Conservation (phyloP, 139 green algal genomes). For the Diplosphaera chodatii region DNA sequence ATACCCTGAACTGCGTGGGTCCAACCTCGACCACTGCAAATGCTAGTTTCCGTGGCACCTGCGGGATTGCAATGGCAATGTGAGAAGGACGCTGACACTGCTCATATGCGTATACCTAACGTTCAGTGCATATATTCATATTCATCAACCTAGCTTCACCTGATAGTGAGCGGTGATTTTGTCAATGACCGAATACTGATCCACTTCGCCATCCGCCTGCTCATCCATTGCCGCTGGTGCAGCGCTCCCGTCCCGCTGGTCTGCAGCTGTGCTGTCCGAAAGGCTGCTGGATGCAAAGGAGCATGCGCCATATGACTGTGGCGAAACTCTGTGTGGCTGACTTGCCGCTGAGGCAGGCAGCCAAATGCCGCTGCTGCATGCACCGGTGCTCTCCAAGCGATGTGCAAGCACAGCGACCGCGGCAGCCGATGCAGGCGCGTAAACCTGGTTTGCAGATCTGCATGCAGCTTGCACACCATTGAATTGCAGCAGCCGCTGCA, state of each 20-base stretch:
- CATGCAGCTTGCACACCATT: background rate
- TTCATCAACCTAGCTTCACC: background rate
- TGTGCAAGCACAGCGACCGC: background rate
- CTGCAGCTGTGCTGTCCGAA: too few species aligned
- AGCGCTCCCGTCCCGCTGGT: too few species aligned
- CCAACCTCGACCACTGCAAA: conserved; percentile 67
- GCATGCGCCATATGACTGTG: too few species aligned
- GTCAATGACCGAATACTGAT: background rate
- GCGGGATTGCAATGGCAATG: too few species aligned
- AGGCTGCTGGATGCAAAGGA: background rate
- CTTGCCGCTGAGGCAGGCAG: background rate
- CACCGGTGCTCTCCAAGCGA: background rate
- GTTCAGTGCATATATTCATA: too few species aligned
- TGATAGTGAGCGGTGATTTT: background rate
- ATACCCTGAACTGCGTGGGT: conserved; percentile 61
- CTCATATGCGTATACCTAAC: too few species aligned
- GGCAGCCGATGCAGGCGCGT: background rate
- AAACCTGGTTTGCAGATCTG: background rate
- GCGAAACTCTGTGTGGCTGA: background rate
- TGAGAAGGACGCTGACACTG: too few species aligned
- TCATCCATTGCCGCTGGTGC: too few species aligned
- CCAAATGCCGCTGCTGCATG: background rate
- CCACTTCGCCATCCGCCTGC: background rate
- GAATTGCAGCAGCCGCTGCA: background rate
- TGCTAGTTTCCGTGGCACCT: conserved; percentile 17